Evolutionary conservation across 768 basidiomycete genomes (phyloP).

Genomic region (Leccinum broughii): DNA sequence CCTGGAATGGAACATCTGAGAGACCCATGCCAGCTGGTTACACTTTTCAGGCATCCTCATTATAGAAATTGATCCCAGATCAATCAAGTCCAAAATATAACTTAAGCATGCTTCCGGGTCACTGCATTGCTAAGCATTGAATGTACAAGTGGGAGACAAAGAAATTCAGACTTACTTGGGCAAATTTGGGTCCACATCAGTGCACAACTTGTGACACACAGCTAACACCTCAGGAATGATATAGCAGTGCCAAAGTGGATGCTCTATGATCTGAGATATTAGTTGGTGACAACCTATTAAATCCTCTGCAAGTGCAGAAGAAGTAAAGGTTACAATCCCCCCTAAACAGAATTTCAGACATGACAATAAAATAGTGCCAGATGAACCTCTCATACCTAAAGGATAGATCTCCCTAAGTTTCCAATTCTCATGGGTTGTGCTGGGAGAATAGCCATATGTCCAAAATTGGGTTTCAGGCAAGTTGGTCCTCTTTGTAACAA

Average conservation of each 20-base stretch:
- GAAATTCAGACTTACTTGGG: conserved; percentile 11
- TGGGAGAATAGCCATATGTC: conserved; percentile 65
- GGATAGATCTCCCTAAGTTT: conserved; percentile 69
- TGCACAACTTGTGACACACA: conserved; percentile 28
- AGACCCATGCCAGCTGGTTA: conserved; percentile 26
- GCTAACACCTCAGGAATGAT: conserved; percentile 66
- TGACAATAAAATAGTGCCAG: background rate
- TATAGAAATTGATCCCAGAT: conserved; percentile 56
- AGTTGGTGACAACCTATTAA: conserved; percentile 47
- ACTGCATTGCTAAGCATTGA: conserved; percentile 4
- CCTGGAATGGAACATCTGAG: conserved; percentile 19
- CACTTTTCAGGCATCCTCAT: conserved; percentile 46
- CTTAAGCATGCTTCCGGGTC: conserved; percentile 12
- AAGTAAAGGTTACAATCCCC: conserved; percentile 71
- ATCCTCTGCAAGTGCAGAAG: conserved; percentile 56
- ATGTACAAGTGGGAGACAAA: background rate
- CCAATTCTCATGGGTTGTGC: conserved; percentile 53
- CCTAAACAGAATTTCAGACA: conserved; percentile 41
- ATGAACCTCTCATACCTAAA: conserved; percentile 46
- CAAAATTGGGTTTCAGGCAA: conserved; percentile 56
- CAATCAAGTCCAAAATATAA: conserved; percentile 37
- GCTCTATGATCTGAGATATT: conserved; percentile 53
- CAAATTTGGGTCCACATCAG: background rate
- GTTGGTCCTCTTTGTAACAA: conserved; percentile 48
- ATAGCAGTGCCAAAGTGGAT: conserved; percentile 70